These are phyloP conservation scores for Lachancea lanzarotensis DNA, from an alignment of 805 yeast genomes.

Conservation along the genomic window DNA sequence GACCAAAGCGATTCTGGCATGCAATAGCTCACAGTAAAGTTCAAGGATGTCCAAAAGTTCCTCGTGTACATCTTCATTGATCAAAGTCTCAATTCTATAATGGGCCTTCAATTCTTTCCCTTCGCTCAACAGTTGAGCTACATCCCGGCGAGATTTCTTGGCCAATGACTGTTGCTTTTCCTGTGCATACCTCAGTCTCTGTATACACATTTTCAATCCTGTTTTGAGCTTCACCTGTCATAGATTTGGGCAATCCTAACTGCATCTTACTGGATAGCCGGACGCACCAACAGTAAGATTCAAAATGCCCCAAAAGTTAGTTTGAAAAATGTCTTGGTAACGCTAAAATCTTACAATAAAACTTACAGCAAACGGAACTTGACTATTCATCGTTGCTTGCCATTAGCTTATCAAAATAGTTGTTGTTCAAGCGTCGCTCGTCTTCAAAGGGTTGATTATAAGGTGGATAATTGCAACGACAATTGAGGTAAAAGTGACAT, in stretches of 20 bases:
- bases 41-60: slow-evolving; percentile 76
- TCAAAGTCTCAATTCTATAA: slow-evolving; percentile 76
- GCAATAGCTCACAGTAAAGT: slow-evolving; percentile 70
- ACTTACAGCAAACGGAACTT: slow-evolving; percentile 20
- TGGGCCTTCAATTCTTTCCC: slow-evolving; percentile 80
- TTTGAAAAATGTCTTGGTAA: background rate
- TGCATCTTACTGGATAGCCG: background rate
- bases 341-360: background rate
- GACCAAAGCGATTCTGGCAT: slow-evolving; percentile 65
- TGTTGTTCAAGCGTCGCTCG: too few species aligned
- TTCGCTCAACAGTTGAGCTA: slow-evolving; percentile 59
- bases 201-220: slow-evolving; percentile 55
- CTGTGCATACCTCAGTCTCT: slow-evolving; percentile 63
- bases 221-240: slow-evolving; percentile 25
- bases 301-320: background rate
- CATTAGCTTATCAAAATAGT: too few species aligned
- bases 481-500: background rate
- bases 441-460: background rate
- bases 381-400: slow-evolving; percentile 7
- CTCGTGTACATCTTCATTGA: slow-evolving; percentile 72
- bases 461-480: background rate
- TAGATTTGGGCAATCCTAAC: background rate
- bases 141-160: slow-evolving; percentile 63
- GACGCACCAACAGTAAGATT: background rate
- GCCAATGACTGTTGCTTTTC: slow-evolving; percentile 69